Base-by-base conservation (phyloP, 1,139 yeast genomes). In the Sugiyamaella xylanicola region DNA sequence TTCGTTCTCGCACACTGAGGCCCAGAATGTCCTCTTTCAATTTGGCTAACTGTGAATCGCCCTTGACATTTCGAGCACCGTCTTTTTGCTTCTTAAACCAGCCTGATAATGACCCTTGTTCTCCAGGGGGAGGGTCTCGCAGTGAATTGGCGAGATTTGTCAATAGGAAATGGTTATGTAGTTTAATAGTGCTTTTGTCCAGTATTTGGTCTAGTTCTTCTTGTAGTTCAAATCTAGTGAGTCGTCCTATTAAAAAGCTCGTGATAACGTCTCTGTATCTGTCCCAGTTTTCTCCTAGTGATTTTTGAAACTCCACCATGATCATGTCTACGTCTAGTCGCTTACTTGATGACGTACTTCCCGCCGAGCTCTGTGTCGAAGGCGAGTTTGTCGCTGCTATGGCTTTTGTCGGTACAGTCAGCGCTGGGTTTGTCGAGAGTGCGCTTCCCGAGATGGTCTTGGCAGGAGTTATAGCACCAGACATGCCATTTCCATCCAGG, bases 21-120 rank as follows among this genome's bases (percentile, higher is more conserved):
- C 95, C 87, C 85, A 93, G 82, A 48, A 93, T 88, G 70, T 90
- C 95, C 66, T 83, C 87, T 65, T 91, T 90, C 67, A 91, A 79
- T 61, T 85, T 82, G 65, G 90, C 96, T 70, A 88, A 85, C 69
- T 89, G 96, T 15, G 69, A 65, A 53, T 72, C 74, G 8, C 70
- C 76, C 55, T 66, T 65, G 53, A 63, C 68, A 52, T 62, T 62
- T 3, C 63, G 51, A 22, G 62, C 50, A 15, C 56, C 59, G 35
- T 64, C 67, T 52, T 65, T 62, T 22, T 65, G 59, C 74, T 60
- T 81, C 71, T 67, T 79, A 71, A 83, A 83, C 84, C 76, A 84
- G 67, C 68, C 76, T 25, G 71, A 63, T 55, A 74, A 59, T 42
- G 65, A 57, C 41, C 74, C 72, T 45, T 80, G 80, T 60, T 83